Base-by-base conservation (phyloP, 768 basidiomycete species). In the Mycena venus region DNA sequence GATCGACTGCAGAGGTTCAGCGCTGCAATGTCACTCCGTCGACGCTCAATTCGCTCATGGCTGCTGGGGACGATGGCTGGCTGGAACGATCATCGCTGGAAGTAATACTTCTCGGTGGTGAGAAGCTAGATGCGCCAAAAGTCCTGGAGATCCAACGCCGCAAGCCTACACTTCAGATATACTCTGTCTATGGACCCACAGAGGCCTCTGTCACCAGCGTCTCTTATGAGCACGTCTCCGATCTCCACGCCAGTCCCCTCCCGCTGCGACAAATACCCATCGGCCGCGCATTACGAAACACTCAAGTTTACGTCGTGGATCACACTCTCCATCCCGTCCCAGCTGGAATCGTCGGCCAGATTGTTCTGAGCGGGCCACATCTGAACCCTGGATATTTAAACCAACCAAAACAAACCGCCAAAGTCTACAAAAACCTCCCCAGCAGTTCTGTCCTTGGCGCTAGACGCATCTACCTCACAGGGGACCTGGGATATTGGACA, bases 1-100 rank as follows among this genome's bases (percentile, higher is more conserved):
- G 55, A 34, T 32, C 55, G 55, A 58, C 55, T 34, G 31, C 31
- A 58, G 55, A 58, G 29, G 55, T 58, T 34, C 55, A 58, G 32
- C 55, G 55, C 55, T 58, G 55, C 55, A 21, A 58, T 32, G 8
- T 58, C 14, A 58, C 55, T 32, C 55, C 55, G 31, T 58, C 55
- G 32, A 58, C 21, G 17, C 32, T 58, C 55, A 58, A 34, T 58
- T 58, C 55, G 21, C 55, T 58, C 55, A 58, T 58, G 55, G 55
- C 31, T 58, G 55, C 55, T 58, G 55, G 55, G 55, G 55, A 58
- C 31, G 31, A 58, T 17, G 55, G 31, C 55, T 58, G 55, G 55
- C 55, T 58, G 55, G 55, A 58, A 58, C 55, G 31, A 58, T 58
- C 55, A 58, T 58, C 55, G 55, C 55, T 58, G 31, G 55, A 58